These are phyloP conservation scores for Phlegmacium glaucopus DNA, from an alignment of 768 basidiomycete genomes.

Conservation along the genomic window DNA sequence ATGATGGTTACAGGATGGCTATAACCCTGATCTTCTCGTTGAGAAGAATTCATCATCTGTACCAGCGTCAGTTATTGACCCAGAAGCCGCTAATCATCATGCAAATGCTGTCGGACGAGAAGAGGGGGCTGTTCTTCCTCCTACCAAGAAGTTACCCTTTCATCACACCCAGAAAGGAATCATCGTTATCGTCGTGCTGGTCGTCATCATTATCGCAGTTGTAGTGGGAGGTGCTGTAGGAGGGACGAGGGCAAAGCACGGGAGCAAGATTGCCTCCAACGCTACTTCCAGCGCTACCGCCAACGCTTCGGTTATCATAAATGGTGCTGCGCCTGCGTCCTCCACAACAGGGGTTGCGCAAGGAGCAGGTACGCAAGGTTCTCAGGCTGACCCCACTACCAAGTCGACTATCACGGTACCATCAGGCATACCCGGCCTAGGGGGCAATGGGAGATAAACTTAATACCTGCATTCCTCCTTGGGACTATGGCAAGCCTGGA, in stretches of 20 bases:
- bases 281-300: background rate
- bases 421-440: too few relatives aligned
- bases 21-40: background rate
- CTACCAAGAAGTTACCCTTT: conserved; percentile 32
- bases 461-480: too few relatives aligned
- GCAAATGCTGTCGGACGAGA: background rate
- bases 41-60: background rate
- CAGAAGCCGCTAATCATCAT: background rate
- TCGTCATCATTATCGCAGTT: conserved; percentile 44
- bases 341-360: background rate
- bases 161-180: conserved; percentile 49
- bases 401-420: too few relatives aligned
- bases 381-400: too few relatives aligned
- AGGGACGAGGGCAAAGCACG: conserved; percentile 28
- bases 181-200: conserved; percentile 33
- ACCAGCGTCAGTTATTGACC: background rate
- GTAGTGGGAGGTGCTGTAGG: conserved; percentile 59
- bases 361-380: too few relatives aligned
- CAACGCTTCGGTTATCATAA: background rate
- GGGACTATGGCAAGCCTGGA: too few relatives aligned
- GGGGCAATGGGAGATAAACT: too few relatives aligned
- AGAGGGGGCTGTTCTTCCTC: conserved; percentile 27
- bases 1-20: background rate
- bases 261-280: background rate
- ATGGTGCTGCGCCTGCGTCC: background rate